Conservation (phyloP, 2,329 filamentous ascomycete genomes). For the Paramyrothecium sp. region DNA sequence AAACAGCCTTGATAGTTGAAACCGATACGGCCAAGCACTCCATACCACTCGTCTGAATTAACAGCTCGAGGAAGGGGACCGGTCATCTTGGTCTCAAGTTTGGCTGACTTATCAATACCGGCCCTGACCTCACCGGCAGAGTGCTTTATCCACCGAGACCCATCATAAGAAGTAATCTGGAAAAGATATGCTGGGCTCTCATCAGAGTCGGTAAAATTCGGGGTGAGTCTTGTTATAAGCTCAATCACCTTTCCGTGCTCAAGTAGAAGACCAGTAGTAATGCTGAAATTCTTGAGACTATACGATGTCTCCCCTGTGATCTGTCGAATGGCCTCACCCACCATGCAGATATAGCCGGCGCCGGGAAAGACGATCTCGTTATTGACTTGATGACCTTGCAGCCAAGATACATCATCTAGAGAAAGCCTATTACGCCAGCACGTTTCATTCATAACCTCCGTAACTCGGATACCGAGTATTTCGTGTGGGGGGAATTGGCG, state of each 20-base stretch:
- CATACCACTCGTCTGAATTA: constrained; percentile 19
- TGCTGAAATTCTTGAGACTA: constrained; percentile 21
- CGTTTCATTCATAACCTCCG: constrained; percentile 28
- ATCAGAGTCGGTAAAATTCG: constrained; percentile 16
- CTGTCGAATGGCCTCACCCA: constrained; percentile 19
- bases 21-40: neutral
- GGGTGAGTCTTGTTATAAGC: constrained; percentile 27
- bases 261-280: constrained; percentile 28
- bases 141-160: constrained; percentile 19
- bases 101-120: neutral
- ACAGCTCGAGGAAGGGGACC: constrained; percentile 7
- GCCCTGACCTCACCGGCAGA: constrained; percentile 10
- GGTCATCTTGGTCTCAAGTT: neutral
- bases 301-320: constrained; percentile 8
- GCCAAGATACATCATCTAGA: constrained; percentile 38
- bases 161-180: constrained; percentile 18
- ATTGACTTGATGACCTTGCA: constrained; percentile 38
- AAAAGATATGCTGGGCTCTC: constrained; percentile 29
- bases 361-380: constrained; percentile 37
- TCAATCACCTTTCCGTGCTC: constrained; percentile 21
- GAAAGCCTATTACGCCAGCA: constrained; percentile 37
- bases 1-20: neutral
- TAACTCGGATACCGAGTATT: constrained; percentile 20
- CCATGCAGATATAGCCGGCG: constrained; percentile 38
- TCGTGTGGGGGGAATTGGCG: constrained; percentile 18